Evolutionary conservation across 768 basidiomycete genomes (phyloP), one percentile per base, ranked within the genome.

Genomic region (Trametes elegans): DNA sequence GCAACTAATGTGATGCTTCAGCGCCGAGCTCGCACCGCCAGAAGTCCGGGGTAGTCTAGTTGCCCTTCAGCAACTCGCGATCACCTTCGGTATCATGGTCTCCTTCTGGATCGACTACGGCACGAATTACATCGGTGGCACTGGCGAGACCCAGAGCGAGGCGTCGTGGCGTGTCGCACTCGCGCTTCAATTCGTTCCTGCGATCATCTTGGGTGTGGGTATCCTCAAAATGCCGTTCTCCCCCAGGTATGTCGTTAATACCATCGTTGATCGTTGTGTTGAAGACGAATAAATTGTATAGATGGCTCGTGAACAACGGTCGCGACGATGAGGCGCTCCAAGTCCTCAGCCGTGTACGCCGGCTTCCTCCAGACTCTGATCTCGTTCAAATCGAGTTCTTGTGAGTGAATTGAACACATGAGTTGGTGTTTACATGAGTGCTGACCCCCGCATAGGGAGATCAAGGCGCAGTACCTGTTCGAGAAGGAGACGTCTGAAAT

Each of bases 41-140:
- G 90, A 90, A 71, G 87, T 92, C 14, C 82, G 90, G 58, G 90
- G 90, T 11, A 85, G 84, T 66, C 73, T 92, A 32, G 88, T 91
- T 47, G 88, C 87, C 3, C 78, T 92, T 8, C 90, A 91, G 66
- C 90, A 91, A 66, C 75, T 91, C 18, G 85, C 88, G 3, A 92
- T 92, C 67, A 87, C 87, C 1, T 88, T 88, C 62, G 86, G 87
- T 19, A 89, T 88, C 66, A 83, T 88, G 83, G 59, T 88, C 24
- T 74, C 70, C 5, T 77, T 76, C 71, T 80, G 73, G 73, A 76
- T 76, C 55, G 72, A 74, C 44, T 75, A 73, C 48, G 74, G 76
- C 19, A 86, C 83, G 24, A 88, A 89, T 70, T 86, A 81, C 68
- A 88, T 88, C 42, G 85, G 85, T 21, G 85, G 86, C 0, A 83